Evolutionary conservation across 1,139 yeast genomes (phyloP), one percentile per base, ranked within the genome.

Genomic region (Yamadazyma diddensiae): DNA sequence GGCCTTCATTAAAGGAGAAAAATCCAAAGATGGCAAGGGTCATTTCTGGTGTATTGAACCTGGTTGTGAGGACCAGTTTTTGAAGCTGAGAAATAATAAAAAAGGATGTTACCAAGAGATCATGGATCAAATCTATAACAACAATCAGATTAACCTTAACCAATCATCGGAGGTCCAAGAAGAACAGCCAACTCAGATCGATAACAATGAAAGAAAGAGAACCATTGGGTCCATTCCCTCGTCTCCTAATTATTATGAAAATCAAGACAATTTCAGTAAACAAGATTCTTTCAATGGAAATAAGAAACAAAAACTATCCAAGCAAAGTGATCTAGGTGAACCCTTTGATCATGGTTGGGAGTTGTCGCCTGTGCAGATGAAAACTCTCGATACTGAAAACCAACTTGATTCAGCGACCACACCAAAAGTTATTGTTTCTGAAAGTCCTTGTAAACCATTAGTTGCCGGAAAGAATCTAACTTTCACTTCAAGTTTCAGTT

Each of bases 1-100:
- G 54, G 95, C 95, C 1, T 87, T 87, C 49, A 73, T 82, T 35
- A 92, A 92, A 59, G 87, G 94, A 23, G 95, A 86, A 45, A 83
- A 92, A 53, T 90, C 96, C 11, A 83, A 85, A 47, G 95, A 86
- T 57, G 97, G 97, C 5, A 92, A 92, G 62, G 98, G 98, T 21
- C 95, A 90, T 61, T 92, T 83, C 58, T 94, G 98, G 98, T 79
- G 85, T 47, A 86, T 92, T 34, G 88, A 82, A 41, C 68, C 77
- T 15, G 96, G 95, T 3, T 77, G 72, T 51, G 97, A 90, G 57
- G 77, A 77, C 43, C 87, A 82, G 55, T 92, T 92, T 51, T 70
- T 85, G 50, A 84, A 80, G 52, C 77, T 76, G 5, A 73, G 79
- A 49, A 58, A 66, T 33, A 66, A 63, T 26, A 73, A 69, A 47